These are phyloP conservation scores for Papilionanthe hybrid DNA, from an alignment of 116 monocot genomes.

Conservation along the genomic window DNA sequence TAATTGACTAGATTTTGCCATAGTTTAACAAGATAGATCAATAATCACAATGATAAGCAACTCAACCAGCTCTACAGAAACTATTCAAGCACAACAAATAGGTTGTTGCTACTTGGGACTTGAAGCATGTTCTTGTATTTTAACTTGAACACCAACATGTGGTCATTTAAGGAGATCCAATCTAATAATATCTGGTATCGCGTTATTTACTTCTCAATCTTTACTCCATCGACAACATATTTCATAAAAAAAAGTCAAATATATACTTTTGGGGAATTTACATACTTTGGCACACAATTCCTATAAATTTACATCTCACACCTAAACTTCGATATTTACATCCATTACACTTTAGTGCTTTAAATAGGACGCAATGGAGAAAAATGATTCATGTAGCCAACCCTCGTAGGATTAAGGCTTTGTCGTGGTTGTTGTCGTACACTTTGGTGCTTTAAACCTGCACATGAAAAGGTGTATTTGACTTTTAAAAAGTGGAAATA, in stretches of 20 bases:
- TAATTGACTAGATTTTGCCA: not conserved
- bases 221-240: not conserved
- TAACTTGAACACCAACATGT: not conserved
- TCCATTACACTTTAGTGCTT: too few species aligned
- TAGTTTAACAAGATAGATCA: not conserved
- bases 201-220: not conserved
- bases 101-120: not conserved
- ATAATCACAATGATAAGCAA: not conserved
- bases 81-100: not conserved
- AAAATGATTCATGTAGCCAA: too few species aligned
- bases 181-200: not conserved
- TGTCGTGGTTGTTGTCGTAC: too few species aligned
- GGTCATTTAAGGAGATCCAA: not conserved
- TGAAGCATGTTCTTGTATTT: not conserved
- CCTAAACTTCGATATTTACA: too few species aligned
- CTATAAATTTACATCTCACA: too few species aligned
- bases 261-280: not conserved
- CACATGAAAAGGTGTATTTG: too few species aligned
- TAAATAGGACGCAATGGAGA: too few species aligned
- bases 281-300: too few species aligned
- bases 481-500: too few species aligned
- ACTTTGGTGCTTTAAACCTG: too few species aligned
- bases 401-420: too few species aligned
- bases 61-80: not conserved
- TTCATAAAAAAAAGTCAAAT: not conserved